A percentile compares a stretch with the other conserved stretches of the same genome.
phyloP scores from a whole-genome alignment of 2,329 filamentous ascomycete species.

The Hortaea werneckii region DNA sequence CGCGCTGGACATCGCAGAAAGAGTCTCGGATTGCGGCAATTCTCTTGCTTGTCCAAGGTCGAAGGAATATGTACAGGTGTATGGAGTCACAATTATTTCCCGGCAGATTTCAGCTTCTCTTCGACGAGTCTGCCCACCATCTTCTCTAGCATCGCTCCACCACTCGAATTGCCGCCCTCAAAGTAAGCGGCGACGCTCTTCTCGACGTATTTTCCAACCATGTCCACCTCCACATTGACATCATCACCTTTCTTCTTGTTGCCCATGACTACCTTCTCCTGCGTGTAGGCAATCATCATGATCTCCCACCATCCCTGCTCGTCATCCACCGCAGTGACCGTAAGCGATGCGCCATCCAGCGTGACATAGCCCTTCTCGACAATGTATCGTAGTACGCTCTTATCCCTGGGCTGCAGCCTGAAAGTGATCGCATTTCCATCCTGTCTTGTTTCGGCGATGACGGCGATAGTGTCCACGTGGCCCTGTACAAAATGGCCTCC shows the following conservation, averaged over 20 bases:
- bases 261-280: constrained; percentile 79
- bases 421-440: constrained; percentile 90
- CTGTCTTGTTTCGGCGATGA: constrained; percentile 58
- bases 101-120: constrained; percentile 46
- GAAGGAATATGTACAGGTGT: too few relatives aligned
- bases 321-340: constrained; percentile 78
- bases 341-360: constrained; percentile 88
- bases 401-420: constrained; percentile 63
- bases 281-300: constrained; percentile 95
- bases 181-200: constrained; percentile 83
- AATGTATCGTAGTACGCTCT: constrained; percentile 67
- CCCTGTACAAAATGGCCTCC: constrained; percentile 97
- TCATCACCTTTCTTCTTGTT: constrained; percentile 67
- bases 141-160: constrained; percentile 41
- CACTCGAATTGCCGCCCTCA: constrained; percentile 41
- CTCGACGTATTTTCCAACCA: constrained; percentile 75
- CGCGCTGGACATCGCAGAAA: too few relatives aligned
- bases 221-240: constrained; percentile 89
- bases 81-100: background rate
- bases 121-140: constrained; percentile 60
- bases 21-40: too few relatives aligned
- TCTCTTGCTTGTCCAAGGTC: too few relatives aligned
- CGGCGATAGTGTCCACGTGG: constrained; percentile 84
- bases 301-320: constrained; percentile 82
- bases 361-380: constrained; percentile 96